Evolutionary conservation across 139 green algal genomes (phyloP).

Genomic region (Tetraselmis striata): DNA sequence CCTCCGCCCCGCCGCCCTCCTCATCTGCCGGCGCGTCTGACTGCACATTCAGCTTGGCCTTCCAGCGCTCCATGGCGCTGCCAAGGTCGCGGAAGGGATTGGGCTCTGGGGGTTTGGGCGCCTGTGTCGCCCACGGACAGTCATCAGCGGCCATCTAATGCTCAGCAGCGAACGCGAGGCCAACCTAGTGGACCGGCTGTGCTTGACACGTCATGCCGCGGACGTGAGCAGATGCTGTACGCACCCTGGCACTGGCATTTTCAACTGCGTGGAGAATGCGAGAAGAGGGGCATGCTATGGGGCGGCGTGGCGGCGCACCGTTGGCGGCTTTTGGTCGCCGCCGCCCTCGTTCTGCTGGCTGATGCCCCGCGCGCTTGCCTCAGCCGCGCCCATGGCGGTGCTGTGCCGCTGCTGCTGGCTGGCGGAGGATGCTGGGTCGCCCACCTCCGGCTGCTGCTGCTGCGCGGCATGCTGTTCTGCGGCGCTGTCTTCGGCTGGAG

Average conservation of each 20-base stretch:
- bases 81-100: conserved; percentile 70
- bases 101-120: conserved; percentile 20
- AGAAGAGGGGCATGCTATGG: not conserved
- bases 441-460: conserved; percentile 8
- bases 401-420: conserved; percentile 22
- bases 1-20: conserved; percentile 17
- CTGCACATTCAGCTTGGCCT: conserved; percentile 50
- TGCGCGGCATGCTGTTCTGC: conserved; percentile 12
- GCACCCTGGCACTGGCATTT: no score
- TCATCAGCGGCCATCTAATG: no score
- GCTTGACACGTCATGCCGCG: no score
- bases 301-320: not conserved
- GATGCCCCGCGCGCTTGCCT: conserved; percentile 3
- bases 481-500: conserved; percentile 11
- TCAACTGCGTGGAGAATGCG: no score
- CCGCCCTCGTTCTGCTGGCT: conserved; percentile 9
- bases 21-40: conserved; percentile 37
- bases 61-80: conserved; percentile 71
- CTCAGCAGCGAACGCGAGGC: no score
- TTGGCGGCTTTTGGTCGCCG: conserved; percentile 11
- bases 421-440: conserved; percentile 9
- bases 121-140: not conserved
- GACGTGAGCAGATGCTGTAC: no score
- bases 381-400: conserved; percentile 22
- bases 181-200: no score